A percentile compares a stretch with the other conserved stretches of the same genome.
Conservation (phyloP, 176 grass and related monocot species). For the Microstegium vimineum region DNA sequence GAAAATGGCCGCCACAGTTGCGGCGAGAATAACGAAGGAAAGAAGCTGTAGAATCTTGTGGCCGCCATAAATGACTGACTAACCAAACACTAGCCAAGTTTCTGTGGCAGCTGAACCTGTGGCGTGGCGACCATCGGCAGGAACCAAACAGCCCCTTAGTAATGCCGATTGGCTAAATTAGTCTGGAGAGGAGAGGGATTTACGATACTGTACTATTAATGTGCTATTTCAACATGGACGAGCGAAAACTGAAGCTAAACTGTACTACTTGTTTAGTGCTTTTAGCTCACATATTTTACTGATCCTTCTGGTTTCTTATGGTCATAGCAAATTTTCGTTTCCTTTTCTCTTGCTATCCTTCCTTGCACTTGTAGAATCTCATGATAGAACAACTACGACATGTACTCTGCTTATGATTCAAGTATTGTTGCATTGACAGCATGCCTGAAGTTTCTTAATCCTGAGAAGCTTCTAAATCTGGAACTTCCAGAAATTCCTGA, state of each 20-base stretch:
- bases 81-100: too few species aligned
- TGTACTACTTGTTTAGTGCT: conserved; percentile 5
- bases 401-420: conserved; percentile 17
- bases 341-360: neutral
- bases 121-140: too few species aligned
- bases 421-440: conserved; percentile 53
- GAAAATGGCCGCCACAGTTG: too few species aligned
- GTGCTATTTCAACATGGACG: neutral
- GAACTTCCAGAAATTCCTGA: conserved; percentile 47
- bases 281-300: conserved; percentile 1
- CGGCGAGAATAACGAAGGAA: too few species aligned
- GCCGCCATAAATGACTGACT: too few species aligned
- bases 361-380: neutral
- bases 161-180: neutral
- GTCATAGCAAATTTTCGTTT: neutral
- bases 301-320: neutral
- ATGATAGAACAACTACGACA: neutral
- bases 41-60: too few species aligned
- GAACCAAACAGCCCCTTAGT: neutral
- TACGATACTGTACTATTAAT: neutral
- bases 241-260: neutral
- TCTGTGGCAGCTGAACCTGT: too few species aligned
- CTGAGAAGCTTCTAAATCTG: conserved; percentile 55
- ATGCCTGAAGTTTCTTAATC: conserved; percentile 63
- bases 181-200: neutral